A percentile compares a stretch with the other conserved stretches of the same genome.
Conservation (phyloP, 257 asterid genomes). For the Solanum medicagineum region DNA sequence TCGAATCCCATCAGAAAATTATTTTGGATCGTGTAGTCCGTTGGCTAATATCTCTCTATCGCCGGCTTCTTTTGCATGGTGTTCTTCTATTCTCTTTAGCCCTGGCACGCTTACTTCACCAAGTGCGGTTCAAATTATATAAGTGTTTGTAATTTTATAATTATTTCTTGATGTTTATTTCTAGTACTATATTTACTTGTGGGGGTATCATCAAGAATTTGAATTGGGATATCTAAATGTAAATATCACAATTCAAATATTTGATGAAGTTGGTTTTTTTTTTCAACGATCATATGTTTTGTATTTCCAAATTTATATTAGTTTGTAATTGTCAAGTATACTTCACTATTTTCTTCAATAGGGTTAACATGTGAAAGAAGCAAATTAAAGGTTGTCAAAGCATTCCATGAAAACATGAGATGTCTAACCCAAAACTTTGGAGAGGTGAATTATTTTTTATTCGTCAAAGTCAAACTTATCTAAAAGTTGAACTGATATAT, state of each 20-base stretch:
- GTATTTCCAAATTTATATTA: neutral
- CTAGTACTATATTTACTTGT: neutral
- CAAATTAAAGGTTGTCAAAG: neutral
- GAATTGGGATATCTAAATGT: neutral
- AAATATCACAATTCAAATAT: neutral
- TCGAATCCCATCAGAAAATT: neutral
- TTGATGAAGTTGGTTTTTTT: neutral
- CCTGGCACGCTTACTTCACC: slow-evolving; percentile 32
- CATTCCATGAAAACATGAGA: neutral
- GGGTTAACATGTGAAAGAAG: neutral
- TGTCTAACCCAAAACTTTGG: neutral
- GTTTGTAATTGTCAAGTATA: neutral
- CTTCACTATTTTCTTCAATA: neutral
- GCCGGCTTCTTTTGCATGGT: slow-evolving; percentile 56
- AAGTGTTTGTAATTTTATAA: neutral
- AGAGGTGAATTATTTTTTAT: too few species aligned
- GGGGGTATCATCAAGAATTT: neutral
- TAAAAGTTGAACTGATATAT: too few species aligned
- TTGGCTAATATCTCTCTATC: slow-evolving; percentile 35
- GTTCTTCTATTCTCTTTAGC: slow-evolving; percentile 48
- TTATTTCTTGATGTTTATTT: neutral
- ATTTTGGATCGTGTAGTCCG: slow-evolving; percentile 17
- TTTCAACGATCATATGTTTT: neutral
- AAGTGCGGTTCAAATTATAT: neutral
- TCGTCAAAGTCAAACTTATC: too few species aligned